Percentiles rank a stretch among this genome's conserved stretches.
phyloP scores from a whole-genome alignment of 176 grass and related monocot species.

The Avena sativa region DNA sequence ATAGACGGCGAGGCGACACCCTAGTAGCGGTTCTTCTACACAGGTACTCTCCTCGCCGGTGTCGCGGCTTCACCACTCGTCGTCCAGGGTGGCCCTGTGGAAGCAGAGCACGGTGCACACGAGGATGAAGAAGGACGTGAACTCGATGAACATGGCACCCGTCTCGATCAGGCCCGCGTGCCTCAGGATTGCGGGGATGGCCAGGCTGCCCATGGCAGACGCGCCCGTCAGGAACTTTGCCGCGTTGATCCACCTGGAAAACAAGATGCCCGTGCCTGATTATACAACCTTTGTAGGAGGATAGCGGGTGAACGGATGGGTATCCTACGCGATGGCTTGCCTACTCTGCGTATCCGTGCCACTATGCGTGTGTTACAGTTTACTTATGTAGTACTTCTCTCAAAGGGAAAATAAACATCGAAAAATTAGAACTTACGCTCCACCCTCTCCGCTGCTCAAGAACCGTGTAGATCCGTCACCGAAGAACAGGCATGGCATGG shows the following conservation, averaged over 20 bases:
- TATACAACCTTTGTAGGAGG: neutral
- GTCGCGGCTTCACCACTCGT: constrained; percentile 66
- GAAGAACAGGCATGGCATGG: constrained; percentile 98
- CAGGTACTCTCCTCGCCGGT: neutral
- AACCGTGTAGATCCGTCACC: constrained; percentile 91
- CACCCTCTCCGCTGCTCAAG: constrained; percentile 88
- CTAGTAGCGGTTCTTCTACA: neutral
- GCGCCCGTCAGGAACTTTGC: constrained; percentile 94
- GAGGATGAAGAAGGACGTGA: constrained; percentile 97
- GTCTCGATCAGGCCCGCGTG: constrained; percentile 90
- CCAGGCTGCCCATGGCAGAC: constrained; percentile 90
- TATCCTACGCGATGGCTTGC: neutral
- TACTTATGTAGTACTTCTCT: no score
- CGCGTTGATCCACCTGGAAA: constrained; percentile 82
- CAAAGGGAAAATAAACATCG: neutral
- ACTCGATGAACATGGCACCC: constrained; percentile 93
- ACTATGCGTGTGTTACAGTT: neutral
- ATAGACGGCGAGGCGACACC: neutral
- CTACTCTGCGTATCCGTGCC: neutral
- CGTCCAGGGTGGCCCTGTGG: constrained; percentile 84
- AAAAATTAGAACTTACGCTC: constrained; percentile 65
- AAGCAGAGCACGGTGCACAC: constrained; percentile 88
- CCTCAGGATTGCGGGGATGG: constrained; percentile 88
- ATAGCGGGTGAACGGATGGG: neutral
- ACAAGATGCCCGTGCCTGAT: neutral